phyloP scores from a whole-genome alignment of 108 stramenopile genomes.

The Licmophora abbreviata region DNA sequence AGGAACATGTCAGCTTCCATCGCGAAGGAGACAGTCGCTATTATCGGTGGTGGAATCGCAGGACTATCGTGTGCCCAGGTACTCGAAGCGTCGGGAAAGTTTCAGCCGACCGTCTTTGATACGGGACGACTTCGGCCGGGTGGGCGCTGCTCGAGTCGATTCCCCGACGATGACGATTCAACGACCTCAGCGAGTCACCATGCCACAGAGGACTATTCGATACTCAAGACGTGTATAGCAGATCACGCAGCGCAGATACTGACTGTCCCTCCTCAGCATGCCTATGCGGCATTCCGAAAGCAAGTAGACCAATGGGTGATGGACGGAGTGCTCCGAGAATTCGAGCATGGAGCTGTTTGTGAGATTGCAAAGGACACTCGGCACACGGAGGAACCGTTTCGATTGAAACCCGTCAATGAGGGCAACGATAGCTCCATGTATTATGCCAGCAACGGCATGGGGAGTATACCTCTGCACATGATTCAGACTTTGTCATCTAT shows the following conservation, averaged over 20 bases:
- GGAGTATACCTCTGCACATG: conserved; percentile 37
- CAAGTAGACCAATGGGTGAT: conserved; percentile 63
- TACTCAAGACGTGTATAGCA: conserved; percentile 14
- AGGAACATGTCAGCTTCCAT: too few species aligned
- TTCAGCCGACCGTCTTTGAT: conserved; percentile 47
- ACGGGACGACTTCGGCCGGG: conserved; percentile 77
- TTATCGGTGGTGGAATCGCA: conserved; percentile 78
- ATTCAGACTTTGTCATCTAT: conserved; percentile 20
- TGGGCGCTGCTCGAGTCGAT: conserved; percentile 60
- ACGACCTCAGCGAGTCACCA: conserved; percentile 2
- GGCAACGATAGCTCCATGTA: conserved; percentile 28
- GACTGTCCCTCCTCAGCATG: conserved; percentile 11
- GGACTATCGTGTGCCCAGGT: conserved; percentile 60
- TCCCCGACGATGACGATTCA: conserved; percentile 30
- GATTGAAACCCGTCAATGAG: background rate
- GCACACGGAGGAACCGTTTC: conserved; percentile 1
- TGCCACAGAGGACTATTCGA: conserved; percentile 5
- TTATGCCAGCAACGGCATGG: conserved; percentile 56
- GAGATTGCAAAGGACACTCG: conserved; percentile 9
- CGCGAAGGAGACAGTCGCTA: conserved; percentile 34
- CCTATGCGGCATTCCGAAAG: conserved; percentile 24
- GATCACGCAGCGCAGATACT: conserved; percentile 83
- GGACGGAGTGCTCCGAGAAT: conserved; percentile 31
- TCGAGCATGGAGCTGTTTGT: conserved; percentile 36
- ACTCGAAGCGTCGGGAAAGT: conserved; percentile 5